Base-by-base conservation (phyloP, 257 asterid species). In the Capsicum rhomboideum region DNA sequence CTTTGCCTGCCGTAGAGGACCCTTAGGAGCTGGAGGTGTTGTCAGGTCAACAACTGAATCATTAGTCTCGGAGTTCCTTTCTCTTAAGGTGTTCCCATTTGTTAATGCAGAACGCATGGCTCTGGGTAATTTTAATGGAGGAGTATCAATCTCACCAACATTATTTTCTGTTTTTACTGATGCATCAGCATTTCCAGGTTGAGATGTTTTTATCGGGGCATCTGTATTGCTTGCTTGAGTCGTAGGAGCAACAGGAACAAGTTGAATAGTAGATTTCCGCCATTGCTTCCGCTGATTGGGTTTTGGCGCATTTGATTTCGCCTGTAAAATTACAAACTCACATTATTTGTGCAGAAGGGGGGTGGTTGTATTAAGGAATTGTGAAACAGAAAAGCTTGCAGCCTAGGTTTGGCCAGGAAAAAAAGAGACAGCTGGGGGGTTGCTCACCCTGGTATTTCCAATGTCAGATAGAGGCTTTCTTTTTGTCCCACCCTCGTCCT, bases 401-500 rank as follows among this genome's bases (percentile, higher is more conserved):
- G 12, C 17, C 50, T 54, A 29, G 52, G 50, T 69, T 18, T n/a
- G 21, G 13, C 63, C 42, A 28, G 2, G 8, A 71, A 26, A 10
- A 21, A 44, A 72, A 46, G 12, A 44, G 55, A 44, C 13, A 37
- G 23, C 18, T 11, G 6, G 18, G 2, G 59, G 44, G 40, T 68
- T 44, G 78, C 95, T 78, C 88, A 96, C 99, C 89, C 90, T 81
- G 85, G 88, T 91, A 84, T 97, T 97, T 72, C 99, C 99, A 82
- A 97, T 95, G 88, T 97, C 97, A 9, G 99, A 91, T 86, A 97
- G 88, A 18, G 98, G 94, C 93, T 89, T 97, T 88, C 99, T 86
- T 71, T 59, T 59, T 26, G 86, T 42, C 21, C 83, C 90, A 72
- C 83, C 86, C 21, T 85, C 93, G 83, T 88, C 90, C 74, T 85